Evolutionary conservation across 257 asterid genomes (phyloP).

Genomic region (Plantago major): DNA sequence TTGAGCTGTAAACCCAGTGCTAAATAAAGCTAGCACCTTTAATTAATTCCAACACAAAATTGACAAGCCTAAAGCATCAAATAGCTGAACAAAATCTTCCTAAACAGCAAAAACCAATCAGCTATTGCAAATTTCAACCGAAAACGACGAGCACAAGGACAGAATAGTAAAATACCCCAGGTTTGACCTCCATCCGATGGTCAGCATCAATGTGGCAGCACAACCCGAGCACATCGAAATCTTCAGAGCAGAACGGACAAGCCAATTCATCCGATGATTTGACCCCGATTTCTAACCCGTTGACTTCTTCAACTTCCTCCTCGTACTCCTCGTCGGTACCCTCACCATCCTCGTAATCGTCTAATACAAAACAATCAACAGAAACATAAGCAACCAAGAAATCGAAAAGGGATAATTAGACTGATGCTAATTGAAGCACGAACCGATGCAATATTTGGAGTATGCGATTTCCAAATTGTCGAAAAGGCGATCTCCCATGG

Average conservation of each 20-base stretch:
- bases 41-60: neutral
- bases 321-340: conserved; percentile 53
- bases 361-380: conserved; percentile 21
- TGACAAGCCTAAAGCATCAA: too few species aligned
- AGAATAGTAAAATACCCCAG: conserved; percentile 45
- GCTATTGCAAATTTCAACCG: too few species aligned
- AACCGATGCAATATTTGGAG: conserved; percentile 29
- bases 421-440: neutral
- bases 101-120: too few species aligned
- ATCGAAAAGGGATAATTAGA: too few species aligned
- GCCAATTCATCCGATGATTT: conserved; percentile 57
- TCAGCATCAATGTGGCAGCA: conserved; percentile 91
- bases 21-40: too few species aligned
- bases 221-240: conserved; percentile 77
- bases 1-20: too few species aligned
- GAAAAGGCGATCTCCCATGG: conserved; percentile 34
- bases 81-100: too few species aligned
- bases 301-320: conserved; percentile 52
- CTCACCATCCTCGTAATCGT: conserved; percentile 46
- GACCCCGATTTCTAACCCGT: conserved; percentile 29
- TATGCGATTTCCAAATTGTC: conserved; percentile 38
- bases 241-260: conserved; percentile 85
- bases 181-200: conserved; percentile 75
- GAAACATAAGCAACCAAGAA: neutral
- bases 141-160: too few species aligned